Base-by-base conservation (phyloP, 495 filamentous ascomycete species). In the Aspergillus cristatus region DNA sequence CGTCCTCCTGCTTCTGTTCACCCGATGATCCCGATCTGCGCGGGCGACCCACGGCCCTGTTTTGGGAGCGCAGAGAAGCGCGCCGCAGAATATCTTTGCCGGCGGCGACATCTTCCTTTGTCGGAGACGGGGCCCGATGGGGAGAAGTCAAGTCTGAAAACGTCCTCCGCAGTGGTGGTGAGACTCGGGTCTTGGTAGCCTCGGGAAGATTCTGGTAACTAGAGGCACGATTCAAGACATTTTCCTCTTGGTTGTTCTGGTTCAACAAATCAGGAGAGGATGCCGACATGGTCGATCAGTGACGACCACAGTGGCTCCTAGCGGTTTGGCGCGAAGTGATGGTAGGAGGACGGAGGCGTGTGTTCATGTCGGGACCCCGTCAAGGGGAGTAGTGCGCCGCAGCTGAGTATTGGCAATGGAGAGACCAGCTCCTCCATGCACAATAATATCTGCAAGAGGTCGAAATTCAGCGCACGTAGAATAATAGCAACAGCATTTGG, bases 41-140 rank as follows among this genome's bases (percentile, higher is more conserved):
- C 56, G 55, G 12, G 63, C 58, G 41, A 65, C 57, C 41, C n/a
- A 53, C 53, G 13, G 57, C 35, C 38, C 52, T 61, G 34, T 62
- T 40, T 38, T 62, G 65, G 18, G 63, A 57, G 13, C 62, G 63
- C 14, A 63, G 43, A 34, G 66, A 68, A 18, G 64, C 63, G 24
- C 62, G 62, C 14, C 66, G 58, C 20, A 70, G 42, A 18, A 70
- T 70, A 38, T 68, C 64, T 35, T 67, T 70, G 18, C 62, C 62
- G 18, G 66, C 57, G n/a, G 54, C 56, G 14, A 70, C 57, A 41
- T 50, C 62, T 38, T 70, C 66, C 41, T 68, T 67, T 5, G 63
- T 60, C 8, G 61, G 63, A 3, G 63, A 61, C 3, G 58, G 46
- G 26, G 57, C 38, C 26, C 57, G 46, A 13, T 48, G 41, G 10